Evolutionary conservation across 2,329 filamentous ascomycete species (phyloP), one percentile per base, ranked within the genome.

Genomic region (Fusarium nurragi): DNA sequence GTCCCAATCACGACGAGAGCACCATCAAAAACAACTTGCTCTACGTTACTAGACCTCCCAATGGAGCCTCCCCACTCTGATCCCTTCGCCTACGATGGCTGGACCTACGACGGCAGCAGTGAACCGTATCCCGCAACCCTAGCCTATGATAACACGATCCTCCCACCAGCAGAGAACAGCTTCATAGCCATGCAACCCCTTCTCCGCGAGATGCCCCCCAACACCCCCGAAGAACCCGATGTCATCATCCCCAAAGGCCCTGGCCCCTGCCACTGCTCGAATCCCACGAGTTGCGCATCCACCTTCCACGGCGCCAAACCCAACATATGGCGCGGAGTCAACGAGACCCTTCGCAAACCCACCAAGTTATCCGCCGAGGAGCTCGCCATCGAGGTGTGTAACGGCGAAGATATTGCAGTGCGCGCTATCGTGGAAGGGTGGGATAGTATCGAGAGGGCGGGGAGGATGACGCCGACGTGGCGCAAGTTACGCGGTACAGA

Each of bases 311-410:
- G n/a, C 4, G 36, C 11, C 2, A 62, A 40, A 2, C 46, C 60
- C 19, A 73, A 73, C 25, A 64, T 58, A 8, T 75, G 73, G 73
- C 67, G 72, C 4, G 50, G 55, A 11, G 69, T 72, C n/a, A 74
- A 74, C 37, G 59, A 67, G 26, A 55, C 48, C 3, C 37, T 69
- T 16, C 53, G 51, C 6, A 55, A 59, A 26, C 55, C 57, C 1
- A 60, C 60, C 6, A 51, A 52, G 10, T 22, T 73, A 5, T 55
- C 66, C 1, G 22, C 45, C 1, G 54, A 61, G 1, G 71, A 74
- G 12, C 14, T 65, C 0, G 45, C 53, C 3, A n/a, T 64, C 2
- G 65, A 68, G 18, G 70, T 73, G 16, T 56, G 55, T 3, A 55
- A 59, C 6, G 64, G 65, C 8, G 64, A 75, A 25, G 73, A 75